A percentile compares a stretch with the other conserved stretches of the same genome.
phyloP scores from a whole-genome alignment of 805 yeast genomes.

The Candida xyloterini region DNA sequence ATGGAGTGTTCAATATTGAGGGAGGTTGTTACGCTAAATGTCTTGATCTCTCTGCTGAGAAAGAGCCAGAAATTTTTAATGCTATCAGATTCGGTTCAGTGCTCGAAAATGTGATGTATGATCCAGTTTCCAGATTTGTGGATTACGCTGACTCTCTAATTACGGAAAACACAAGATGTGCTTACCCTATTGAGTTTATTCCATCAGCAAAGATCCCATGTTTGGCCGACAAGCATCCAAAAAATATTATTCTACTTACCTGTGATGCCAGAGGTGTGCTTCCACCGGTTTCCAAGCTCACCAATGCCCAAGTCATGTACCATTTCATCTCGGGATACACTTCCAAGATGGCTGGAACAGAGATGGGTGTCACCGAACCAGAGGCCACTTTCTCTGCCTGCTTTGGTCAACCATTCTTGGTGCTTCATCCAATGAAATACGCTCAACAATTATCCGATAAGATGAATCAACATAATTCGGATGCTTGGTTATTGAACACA shows the following conservation, averaged over 20 bases:
- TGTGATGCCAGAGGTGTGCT: slow-evolving; percentile 98
- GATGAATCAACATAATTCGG: slow-evolving; percentile 82
- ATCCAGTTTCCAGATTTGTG: slow-evolving; percentile 72
- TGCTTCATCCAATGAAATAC: slow-evolving; percentile 95
- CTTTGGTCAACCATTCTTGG: slow-evolving; percentile 98
- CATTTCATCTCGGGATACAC: slow-evolving; percentile 98
- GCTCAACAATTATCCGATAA: slow-evolving; percentile 95
- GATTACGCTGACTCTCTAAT: slow-evolving; percentile 79
- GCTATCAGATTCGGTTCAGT: slow-evolving; percentile 94
- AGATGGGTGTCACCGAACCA: slow-evolving; percentile 97
- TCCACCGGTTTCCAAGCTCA: slow-evolving; percentile 93
- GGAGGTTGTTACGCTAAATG: slow-evolving; percentile 99
- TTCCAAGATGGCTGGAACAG: slow-evolving; percentile 99
- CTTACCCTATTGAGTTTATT: slow-evolving; percentile 95
- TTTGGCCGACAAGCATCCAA: slow-evolving; percentile 83
- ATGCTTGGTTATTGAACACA: slow-evolving; percentile 95
- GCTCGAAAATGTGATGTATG: slow-evolving; percentile 88
- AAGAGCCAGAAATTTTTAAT: slow-evolving; percentile 96
- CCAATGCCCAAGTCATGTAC: slow-evolving; percentile 97
- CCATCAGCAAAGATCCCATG: slow-evolving; percentile 97
- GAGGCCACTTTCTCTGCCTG: slow-evolving; percentile 98
- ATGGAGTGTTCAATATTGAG: slow-evolving; percentile 98
- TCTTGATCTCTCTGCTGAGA: slow-evolving; percentile 81
- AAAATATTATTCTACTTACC: slow-evolving; percentile 85
- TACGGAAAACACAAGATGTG: slow-evolving; percentile 98